These are phyloP conservation scores for Cladosporium sp. DNA, from an alignment of 2,329 filamentous ascomycete species.

Conservation along the genomic window DNA sequence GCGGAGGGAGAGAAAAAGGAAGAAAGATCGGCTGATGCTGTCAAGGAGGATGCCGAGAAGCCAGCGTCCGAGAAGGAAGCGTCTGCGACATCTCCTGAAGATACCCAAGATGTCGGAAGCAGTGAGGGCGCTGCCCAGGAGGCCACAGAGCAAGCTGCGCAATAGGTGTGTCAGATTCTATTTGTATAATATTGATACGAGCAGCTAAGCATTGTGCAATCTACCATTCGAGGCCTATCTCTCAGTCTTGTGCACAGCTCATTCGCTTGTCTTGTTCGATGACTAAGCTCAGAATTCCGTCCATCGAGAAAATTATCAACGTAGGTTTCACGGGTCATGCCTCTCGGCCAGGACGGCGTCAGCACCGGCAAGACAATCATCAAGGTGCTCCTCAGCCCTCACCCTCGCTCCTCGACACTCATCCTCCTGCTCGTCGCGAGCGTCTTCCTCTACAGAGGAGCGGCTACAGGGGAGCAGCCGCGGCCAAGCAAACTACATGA, in stretches of 20 bases:
- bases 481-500: not conserved
- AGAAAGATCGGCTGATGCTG: not conserved
- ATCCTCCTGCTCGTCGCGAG: not conserved
- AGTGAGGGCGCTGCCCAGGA: not conserved
- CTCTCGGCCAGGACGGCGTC: not conserved
- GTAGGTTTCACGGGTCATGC: not conserved
- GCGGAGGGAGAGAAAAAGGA: constrained; percentile 8
- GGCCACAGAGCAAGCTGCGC: not conserved
- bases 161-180: constrained; percentile 1
- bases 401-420: not conserved
- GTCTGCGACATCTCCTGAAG: not conserved
- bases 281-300: not conserved
- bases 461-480: not conserved
- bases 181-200: not conserved
- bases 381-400: not conserved
- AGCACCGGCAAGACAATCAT: not conserved
- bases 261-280: not conserved
- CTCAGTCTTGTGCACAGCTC: not conserved
- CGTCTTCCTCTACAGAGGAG: not conserved
- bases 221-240: not conserved
- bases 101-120: not conserved
- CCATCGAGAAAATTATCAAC: not conserved
- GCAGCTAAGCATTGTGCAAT: not conserved
- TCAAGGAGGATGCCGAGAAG: not conserved
- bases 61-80: not conserved